Conservation (phyloP, 805 yeast genomes). For the Clavispora phyllophila region DNA sequence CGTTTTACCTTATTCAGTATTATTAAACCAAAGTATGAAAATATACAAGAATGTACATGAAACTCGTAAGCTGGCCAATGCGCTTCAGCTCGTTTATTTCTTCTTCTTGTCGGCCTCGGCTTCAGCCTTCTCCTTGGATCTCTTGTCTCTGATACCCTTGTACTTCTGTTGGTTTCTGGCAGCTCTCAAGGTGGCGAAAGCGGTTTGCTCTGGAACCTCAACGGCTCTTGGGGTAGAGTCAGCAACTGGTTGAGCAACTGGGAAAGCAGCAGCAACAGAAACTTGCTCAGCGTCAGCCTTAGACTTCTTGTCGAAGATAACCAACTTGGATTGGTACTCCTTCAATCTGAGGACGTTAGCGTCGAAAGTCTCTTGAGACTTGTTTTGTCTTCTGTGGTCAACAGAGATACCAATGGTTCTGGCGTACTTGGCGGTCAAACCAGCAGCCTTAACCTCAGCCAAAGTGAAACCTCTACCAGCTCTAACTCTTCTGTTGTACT, state of each 20-base stretch:
- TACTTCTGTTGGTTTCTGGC: constrained; percentile 93
- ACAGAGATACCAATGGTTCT: constrained; percentile 98
- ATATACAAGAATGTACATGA: constrained; percentile 10
- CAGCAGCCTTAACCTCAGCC: constrained; percentile 98
- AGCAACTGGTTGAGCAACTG: constrained; percentile 73
- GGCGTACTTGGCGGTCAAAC: constrained; percentile 85
- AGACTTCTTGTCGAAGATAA: constrained; percentile 89
- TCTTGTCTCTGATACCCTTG: constrained; percentile 96
- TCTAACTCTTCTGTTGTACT: constrained; percentile 99
- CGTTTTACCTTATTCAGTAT: constrained; percentile 8
- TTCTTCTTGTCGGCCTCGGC: constrained; percentile 98
- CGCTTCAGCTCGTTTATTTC: constrained; percentile 53
- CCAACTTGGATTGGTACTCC: constrained; percentile 93
- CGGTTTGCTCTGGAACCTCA: constrained; percentile 61
- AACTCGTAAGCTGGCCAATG: background rate
- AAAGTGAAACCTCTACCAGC: constrained; percentile 99
- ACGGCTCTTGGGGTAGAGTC: constrained; percentile 88
- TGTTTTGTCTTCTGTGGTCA: constrained; percentile 99
- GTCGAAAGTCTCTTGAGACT: constrained; percentile 91
- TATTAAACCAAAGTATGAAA: constrained; percentile 15
- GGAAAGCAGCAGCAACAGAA: constrained; percentile 74
- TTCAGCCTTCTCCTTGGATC: constrained; percentile 95
- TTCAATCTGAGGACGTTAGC: constrained; percentile 92
- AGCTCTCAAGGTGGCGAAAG: constrained; percentile 91
- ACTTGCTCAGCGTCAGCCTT: constrained; percentile 75